Evolutionary conservation across 768 basidiomycete genomes (phyloP), one percentile per base, ranked within the genome.

Genomic region (Lepiota venenata): DNA sequence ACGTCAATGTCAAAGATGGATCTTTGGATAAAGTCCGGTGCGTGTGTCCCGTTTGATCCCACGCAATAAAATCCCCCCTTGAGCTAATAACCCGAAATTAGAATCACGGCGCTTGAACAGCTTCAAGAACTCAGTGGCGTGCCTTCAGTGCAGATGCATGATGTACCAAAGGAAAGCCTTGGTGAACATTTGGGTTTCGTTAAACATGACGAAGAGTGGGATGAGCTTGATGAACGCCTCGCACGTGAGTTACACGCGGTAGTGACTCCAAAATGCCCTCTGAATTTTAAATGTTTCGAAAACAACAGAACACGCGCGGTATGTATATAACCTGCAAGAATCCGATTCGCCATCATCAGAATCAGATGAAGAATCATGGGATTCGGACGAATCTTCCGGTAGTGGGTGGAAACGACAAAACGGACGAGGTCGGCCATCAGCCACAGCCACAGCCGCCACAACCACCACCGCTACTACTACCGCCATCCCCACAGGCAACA

Each of bases 81-180:
- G n/a, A n/a, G n/a, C n/a, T n/a, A n/a, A 25, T 32, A 32, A 32
- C 32, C 25, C 25, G 2, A 7, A 32, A 72, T n/a, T n/a, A n/a
- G n/a, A 56, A 63, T 60, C 29, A 69, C 66, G 43, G 78, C 77
- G 32, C 61, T 78, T 37, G 67, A 76, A 55, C 74, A 75, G 55
- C 56, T 73, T 15, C 67, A 67, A 75, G 82, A 72, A 58, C 71
- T 67, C 66, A 73, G 46, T 71, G 82, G 55, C 65, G 92, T 91
- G 0, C 97, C 97, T 1, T 91, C 91, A 5, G 91, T 92, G 0
- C 85, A 82, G 42, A 81, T 96, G 76, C 92, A 94, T 20, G 84
- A 88, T 45, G 87, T 92, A 1, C 94, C 94, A 0, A 69, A 78
- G 39, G 83, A 91, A 59, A 83, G 82, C 32, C 60, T 96, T 4